These are phyloP conservation scores for Bauhinia variegata DNA, from an alignment of 306 rosid genomes.

Conservation along the genomic window DNA sequence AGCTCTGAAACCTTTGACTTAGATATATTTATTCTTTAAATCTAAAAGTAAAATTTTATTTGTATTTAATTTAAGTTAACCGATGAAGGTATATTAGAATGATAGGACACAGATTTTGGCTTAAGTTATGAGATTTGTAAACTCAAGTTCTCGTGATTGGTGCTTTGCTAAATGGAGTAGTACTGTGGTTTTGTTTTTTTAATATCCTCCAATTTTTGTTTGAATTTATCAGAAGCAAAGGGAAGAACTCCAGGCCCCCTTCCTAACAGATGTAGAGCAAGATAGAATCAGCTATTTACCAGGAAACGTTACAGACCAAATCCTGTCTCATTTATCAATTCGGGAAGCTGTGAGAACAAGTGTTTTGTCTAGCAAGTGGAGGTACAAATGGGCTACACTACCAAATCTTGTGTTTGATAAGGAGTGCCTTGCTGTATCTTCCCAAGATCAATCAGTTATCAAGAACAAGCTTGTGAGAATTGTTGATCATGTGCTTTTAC, in stretches of 20 bases:
- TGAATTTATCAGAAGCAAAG: constrained; percentile 38
- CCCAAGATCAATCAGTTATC: constrained; percentile 36
- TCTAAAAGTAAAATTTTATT: background rate
- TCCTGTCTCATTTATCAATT: constrained; percentile 54
- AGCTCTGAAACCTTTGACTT: too few species aligned
- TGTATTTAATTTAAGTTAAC: background rate
- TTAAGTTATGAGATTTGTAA: background rate
- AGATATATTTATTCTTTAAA: background rate
- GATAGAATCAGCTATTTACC: constrained; percentile 65
- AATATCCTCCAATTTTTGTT: constrained; percentile 9
- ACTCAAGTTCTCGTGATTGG: too few species aligned
- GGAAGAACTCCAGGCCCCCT: constrained; percentile 40
- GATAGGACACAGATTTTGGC: background rate
- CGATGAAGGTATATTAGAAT: background rate
- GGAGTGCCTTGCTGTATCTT: constrained; percentile 35
- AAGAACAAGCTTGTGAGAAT: constrained; percentile 52
- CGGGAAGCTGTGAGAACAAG: constrained; percentile 66
- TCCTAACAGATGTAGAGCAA: constrained; percentile 43
- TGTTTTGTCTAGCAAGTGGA: constrained; percentile 69
- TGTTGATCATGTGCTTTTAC: constrained; percentile 71
- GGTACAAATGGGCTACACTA: constrained; percentile 58
- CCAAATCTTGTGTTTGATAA: constrained; percentile 64
- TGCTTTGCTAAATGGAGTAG: background rate
- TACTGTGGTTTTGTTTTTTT: constrained; percentile 30
- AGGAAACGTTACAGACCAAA: constrained; percentile 51